Evolutionary conservation across 1,139 yeast species (phyloP).

Genomic region (Pichia sp.): DNA sequence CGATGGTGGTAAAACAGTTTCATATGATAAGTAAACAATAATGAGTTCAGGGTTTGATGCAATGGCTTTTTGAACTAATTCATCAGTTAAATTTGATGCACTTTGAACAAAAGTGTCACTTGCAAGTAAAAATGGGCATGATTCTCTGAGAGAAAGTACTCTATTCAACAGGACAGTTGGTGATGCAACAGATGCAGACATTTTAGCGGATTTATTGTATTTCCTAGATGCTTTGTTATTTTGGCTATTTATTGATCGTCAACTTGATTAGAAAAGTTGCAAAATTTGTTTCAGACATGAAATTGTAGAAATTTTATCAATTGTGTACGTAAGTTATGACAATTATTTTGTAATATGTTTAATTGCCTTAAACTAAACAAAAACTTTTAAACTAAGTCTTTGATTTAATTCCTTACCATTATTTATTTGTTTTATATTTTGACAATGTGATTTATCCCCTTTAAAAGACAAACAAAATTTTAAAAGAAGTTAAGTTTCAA

Average conservation of each 20-base stretch:
- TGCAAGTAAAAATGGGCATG: slow-evolving; percentile 63
- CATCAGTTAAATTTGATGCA: slow-evolving; percentile 48
- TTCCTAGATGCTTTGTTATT: neutral
- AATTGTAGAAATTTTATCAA: too few species aligned
- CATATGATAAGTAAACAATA: slow-evolving; percentile 55
- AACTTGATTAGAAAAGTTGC: neutral
- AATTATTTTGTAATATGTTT: too few species aligned
- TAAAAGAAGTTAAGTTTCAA: too few species aligned
- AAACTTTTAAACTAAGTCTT: too few species aligned
- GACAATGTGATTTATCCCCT: too few species aligned
- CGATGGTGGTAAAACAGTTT: slow-evolving; percentile 43
- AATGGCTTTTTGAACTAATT: slow-evolving; percentile 42
- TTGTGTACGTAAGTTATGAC: too few species aligned
- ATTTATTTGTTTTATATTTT: too few species aligned
- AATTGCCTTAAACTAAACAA: too few species aligned
- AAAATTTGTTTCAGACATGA: too few species aligned
- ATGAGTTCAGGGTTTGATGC: slow-evolving; percentile 18
- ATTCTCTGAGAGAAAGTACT: slow-evolving; percentile 60
- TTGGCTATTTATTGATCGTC: neutral
- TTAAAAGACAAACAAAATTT: too few species aligned
- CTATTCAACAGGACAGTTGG: slow-evolving; percentile 56
- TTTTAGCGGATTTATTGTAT: slow-evolving; percentile 1
- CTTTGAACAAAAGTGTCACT: slow-evolving; percentile 70
- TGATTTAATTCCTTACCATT: too few species aligned
- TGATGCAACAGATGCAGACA: slow-evolving; percentile 34